These are phyloP conservation scores for Ophiostoma novo-ulmi DNA, from an alignment of 2,329 filamentous ascomycete genomes.

Conservation along the genomic window DNA sequence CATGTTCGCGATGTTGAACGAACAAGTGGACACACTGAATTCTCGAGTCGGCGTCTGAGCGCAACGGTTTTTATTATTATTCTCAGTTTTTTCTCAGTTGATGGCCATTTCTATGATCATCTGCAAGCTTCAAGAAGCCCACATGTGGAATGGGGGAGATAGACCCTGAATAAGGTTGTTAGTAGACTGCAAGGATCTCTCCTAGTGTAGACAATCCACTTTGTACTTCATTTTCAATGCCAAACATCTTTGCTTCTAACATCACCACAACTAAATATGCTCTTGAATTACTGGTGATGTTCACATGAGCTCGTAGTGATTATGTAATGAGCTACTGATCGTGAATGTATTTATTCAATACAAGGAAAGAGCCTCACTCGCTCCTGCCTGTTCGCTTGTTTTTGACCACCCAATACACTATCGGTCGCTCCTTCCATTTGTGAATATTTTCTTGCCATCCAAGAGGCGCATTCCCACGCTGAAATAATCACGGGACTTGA, in stretches of 20 bases:
- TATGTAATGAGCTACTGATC: neutral
- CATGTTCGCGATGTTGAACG: neutral
- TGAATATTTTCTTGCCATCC: neutral
- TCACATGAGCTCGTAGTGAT: neutral
- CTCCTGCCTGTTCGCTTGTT: neutral
- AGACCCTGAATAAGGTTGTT: no score
- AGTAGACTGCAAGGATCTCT: no score
- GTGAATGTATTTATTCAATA: neutral
- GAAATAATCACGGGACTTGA: neutral
- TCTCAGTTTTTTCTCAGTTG: no score
- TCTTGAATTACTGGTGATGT: neutral
- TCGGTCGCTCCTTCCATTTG: neutral
- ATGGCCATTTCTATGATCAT: no score
- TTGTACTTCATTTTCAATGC: no score
- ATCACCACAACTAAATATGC: neutral
- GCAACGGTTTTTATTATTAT: neutral
- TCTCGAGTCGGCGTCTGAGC: neutral
- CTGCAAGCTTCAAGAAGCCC: neutral
- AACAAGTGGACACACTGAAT: neutral
- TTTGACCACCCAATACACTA: neutral
- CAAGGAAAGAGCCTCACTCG: neutral
- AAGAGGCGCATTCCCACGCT: neutral
- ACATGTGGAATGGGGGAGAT: neutral
- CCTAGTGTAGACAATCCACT: no score
- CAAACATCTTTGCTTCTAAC: no score